Evolutionary conservation across 805 yeast species (phyloP), one percentile per base, ranked within the genome.

Genomic region (Yarrowia sp.): DNA sequence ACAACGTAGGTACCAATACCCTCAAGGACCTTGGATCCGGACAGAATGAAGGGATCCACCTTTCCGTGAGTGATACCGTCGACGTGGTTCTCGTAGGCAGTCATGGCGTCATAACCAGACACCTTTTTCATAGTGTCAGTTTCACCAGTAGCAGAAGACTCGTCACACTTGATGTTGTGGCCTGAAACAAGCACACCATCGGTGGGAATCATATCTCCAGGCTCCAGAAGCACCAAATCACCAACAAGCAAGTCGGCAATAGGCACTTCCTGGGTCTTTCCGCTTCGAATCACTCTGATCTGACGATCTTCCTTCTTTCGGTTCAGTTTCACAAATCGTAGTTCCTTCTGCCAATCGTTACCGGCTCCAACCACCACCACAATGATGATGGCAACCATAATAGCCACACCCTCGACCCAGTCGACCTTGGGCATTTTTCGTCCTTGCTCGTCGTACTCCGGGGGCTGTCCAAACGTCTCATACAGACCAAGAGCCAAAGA

Each of bases 351-450:
- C 79, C 89, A 95, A 77, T 95, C 99, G 75, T 95, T 95, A n/a
- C 84, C 88, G 1, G 97, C 95, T 58, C 98, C 96, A 13, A 96
- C 99, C 2, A 90, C 69, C 4, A 93, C 97, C 38, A 95, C 98
- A 66, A 95, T 93, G 4, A 85, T 71, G 28, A 95, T 89, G 18
- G 99, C 99, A 4, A 88, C 88, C 70, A 95, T 84, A 73, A 95
- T 95, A 44, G 99, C 99, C 42, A 92, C 96, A 70, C 99, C 99
- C 79, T 95, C 99, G 55, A 96, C 97, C 98, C 98, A 95, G 71
- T 93, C 97, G 36, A 95, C 96, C 71, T 86, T 84, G 15, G 98
- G 97, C 65, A 86, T 75, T 18, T 84, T 80, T 22, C 84, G 80
- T 32, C 97, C 96, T 68, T 90, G 90, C 6, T 83, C 85, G 74